phyloP scores from a whole-genome alignment of 139 green algal species.

The Raphidocelis subcapitata region DNA sequence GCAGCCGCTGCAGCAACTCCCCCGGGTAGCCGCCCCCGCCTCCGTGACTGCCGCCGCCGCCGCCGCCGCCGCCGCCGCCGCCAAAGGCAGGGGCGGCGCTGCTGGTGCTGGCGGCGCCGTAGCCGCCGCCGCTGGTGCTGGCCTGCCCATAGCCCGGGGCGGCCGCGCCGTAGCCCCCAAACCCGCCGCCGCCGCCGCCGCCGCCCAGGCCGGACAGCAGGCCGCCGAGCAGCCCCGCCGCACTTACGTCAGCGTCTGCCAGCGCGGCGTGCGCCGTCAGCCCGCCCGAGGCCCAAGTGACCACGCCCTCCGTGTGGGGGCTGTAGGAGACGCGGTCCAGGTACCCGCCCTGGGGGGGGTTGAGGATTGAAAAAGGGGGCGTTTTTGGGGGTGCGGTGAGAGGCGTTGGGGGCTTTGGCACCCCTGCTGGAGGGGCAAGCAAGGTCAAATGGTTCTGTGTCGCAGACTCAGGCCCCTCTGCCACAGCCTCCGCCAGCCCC shows the following conservation, averaged over 20 bases:
- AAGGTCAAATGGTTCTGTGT: background rate
- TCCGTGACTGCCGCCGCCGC: background rate
- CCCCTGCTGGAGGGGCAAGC: too few relatives aligned
- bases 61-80: background rate
- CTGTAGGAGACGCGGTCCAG: background rate
- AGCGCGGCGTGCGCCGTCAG: too few relatives aligned
- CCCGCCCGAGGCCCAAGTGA: too few relatives aligned
- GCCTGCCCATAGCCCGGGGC: constrained; percentile 3
- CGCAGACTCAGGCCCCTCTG: background rate
- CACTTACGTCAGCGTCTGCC: too few relatives aligned
- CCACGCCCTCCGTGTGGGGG: too few relatives aligned
- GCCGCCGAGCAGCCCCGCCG: too few relatives aligned
- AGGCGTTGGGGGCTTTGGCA: too few relatives aligned
- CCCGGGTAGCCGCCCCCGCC: background rate
- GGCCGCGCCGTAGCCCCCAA: background rate
- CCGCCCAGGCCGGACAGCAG: too few relatives aligned
- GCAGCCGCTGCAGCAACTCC: background rate
- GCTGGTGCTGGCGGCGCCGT: background rate
- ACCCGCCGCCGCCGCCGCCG: too few relatives aligned
- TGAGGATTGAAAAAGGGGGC: background rate
- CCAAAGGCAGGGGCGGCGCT: background rate
- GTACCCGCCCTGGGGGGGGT: background rate
- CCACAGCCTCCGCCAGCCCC: constrained; percentile 13
- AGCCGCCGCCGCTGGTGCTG: background rate
- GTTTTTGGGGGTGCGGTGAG: too few relatives aligned